Evolutionary conservation across 169 alveolate genomes (phyloP).

Genomic region (Blepharisma undulans): DNA sequence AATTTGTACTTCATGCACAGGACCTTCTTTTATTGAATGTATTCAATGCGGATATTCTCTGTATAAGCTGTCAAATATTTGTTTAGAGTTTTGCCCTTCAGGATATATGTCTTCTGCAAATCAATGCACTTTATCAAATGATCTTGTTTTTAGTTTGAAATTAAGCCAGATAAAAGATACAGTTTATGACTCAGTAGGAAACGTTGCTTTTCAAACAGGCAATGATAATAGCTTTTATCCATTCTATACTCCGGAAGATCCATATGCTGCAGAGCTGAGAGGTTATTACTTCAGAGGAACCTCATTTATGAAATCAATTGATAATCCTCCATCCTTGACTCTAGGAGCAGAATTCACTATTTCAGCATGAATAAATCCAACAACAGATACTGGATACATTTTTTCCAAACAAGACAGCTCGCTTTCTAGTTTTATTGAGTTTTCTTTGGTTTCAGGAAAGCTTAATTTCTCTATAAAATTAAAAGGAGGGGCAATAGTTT

Average conservation of each 20-base stretch:
- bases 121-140: not conserved
- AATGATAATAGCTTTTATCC: not conserved
- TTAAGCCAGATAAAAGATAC: not conserved
- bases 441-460: not conserved
- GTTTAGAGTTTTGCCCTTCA: slow-evolving; percentile 1
- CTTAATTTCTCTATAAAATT: too few relatives aligned
- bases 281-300: slow-evolving; percentile 19
- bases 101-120: not conserved
- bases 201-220: not conserved
- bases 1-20: not conserved
- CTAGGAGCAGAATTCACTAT: slow-evolving; percentile 5
- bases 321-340: not conserved
- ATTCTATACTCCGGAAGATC: slow-evolving; percentile 5
- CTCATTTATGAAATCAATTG: not conserved
- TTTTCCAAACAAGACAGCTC: not conserved
- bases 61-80: not conserved
- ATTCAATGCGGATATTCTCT: not conserved
- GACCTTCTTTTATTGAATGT: not conserved
- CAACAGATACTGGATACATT: not conserved
- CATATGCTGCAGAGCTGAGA: slow-evolving; percentile 3
- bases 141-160: not conserved
- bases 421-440: not conserved
- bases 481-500: too few relatives aligned
- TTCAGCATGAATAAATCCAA: not conserved
- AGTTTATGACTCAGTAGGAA: not conserved